A percentile compares a stretch with the other conserved stretches of the same genome.
Conservation (phyloP, 116 monocot genomes). For the Posidonia oceanica region DNA sequence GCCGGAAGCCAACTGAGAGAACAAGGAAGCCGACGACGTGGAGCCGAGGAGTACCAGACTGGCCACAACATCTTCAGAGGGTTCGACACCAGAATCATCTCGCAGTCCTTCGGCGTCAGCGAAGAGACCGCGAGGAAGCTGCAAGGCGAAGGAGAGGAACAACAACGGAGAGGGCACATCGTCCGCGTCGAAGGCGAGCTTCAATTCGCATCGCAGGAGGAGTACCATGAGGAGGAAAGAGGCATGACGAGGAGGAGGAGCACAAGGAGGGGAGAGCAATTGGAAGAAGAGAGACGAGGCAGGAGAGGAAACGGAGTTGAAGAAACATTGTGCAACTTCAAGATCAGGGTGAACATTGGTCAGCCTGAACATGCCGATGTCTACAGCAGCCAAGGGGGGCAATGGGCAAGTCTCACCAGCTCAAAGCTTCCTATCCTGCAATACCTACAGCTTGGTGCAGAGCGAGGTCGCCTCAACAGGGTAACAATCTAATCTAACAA, state of each 20-base stretch:
- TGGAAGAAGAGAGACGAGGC: neutral
- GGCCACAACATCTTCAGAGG: slow-evolving; percentile 15
- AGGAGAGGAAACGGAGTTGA: slow-evolving; percentile 31
- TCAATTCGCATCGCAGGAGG: neutral
- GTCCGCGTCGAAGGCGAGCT: slow-evolving; percentile 14
- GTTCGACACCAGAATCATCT: slow-evolving; percentile 13
- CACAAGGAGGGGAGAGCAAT: neutral
- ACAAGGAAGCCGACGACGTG: neutral
- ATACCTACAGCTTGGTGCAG: slow-evolving; percentile 30
- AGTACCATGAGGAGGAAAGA: slow-evolving; percentile 1
- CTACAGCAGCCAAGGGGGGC: slow-evolving; percentile 29
- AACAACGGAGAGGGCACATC: slow-evolving; percentile 14
- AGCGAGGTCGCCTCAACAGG: slow-evolving; percentile 33
- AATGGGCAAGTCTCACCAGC: slow-evolving; percentile 39
- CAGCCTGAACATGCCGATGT: slow-evolving; percentile 33
- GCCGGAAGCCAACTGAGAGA: slow-evolving; percentile 7
- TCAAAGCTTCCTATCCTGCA: slow-evolving; percentile 46
- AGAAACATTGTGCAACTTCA: slow-evolving; percentile 32
- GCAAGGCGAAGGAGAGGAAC: slow-evolving; percentile 6
- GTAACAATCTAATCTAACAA: no score
- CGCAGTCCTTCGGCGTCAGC: slow-evolving; percentile 9
- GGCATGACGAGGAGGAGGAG: no score
- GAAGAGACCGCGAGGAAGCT: slow-evolving; percentile 18
- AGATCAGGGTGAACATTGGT: slow-evolving; percentile 36
- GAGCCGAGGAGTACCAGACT: neutral